These are phyloP conservation scores for Tulasnella sp. DNA, from an alignment of 768 basidiomycete genomes.

Conservation along the genomic window DNA sequence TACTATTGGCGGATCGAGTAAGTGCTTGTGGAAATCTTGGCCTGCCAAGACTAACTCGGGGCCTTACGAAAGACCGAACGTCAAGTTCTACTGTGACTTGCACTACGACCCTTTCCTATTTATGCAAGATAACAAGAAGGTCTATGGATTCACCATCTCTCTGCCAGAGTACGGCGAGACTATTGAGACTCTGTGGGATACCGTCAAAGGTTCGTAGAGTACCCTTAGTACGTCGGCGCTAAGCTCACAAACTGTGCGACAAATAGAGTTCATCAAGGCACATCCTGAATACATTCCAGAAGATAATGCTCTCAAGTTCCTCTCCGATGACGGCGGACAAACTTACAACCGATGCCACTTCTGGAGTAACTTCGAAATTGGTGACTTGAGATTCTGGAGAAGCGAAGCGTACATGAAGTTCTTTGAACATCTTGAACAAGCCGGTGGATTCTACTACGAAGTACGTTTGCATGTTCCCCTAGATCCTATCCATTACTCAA, in stretches of 20 bases:
- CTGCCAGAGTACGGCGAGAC: conserved; percentile 69
- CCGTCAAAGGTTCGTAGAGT: conserved; percentile 45
- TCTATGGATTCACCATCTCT: conserved; percentile 83
- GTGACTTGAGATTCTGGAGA: conserved; percentile 72
- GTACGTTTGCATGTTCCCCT: conserved; percentile 25
- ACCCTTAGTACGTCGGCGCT: background rate
- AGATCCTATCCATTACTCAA: background rate
- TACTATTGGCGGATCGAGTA: conserved; percentile 92
- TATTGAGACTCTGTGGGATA: conserved; percentile 68
- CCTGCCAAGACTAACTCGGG: background rate
- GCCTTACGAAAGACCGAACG: conserved; percentile 43
- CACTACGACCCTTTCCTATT: conserved; percentile 64
- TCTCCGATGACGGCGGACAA: conserved; percentile 63
- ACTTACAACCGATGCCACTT: conserved; percentile 73
- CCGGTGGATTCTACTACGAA: conserved; percentile 88
- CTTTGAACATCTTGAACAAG: conserved; percentile 68
- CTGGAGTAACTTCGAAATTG: conserved; percentile 95
- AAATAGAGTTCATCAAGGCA: conserved; percentile 52
- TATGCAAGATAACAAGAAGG: conserved; percentile 70
- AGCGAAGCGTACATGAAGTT: conserved; percentile 69
- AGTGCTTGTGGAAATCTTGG: conserved; percentile 22
- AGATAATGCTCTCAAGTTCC: conserved; percentile 59
- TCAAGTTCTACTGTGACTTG: conserved; percentile 73
- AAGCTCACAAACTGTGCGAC: background rate
- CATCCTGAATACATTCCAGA: conserved; percentile 50